Conservation (phyloP, 768 basidiomycete genomes). For the Boletus sensibilis region DNA sequence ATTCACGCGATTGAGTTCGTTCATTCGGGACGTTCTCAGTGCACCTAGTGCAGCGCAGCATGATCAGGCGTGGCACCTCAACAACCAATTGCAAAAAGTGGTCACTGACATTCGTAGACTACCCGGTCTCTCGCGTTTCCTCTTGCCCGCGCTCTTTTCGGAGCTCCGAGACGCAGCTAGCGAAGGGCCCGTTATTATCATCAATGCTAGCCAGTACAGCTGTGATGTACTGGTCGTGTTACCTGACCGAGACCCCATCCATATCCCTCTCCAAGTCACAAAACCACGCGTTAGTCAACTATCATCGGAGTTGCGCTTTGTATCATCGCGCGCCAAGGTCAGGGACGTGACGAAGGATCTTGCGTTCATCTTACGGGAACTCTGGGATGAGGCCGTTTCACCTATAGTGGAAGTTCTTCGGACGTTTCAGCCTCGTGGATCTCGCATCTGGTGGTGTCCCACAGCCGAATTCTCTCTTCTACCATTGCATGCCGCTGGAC, state of each 20-base stretch:
- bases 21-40: not conserved
- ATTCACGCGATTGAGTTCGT: not conserved
- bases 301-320: not conserved
- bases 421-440: not conserved
- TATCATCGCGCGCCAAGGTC: not conserved
- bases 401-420: not conserved
- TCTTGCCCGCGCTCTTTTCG: not conserved
- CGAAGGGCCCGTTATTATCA: not conserved
- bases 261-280: not conserved
- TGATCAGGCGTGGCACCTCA: not conserved
- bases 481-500: not conserved
- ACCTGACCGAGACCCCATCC: not conserved
- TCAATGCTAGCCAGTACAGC: not conserved
- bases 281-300: not conserved
- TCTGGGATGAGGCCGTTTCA: not conserved
- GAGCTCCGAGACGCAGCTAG: not conserved
- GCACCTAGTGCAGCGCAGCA: not conserved
- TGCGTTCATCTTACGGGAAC: not conserved
- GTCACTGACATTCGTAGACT: not conserved
- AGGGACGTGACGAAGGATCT: not conserved
- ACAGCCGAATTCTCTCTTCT: not conserved
- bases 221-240: not conserved
- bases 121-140: not conserved
- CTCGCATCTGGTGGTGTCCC: not conserved
- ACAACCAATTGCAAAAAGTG: not conserved